Base-by-base conservation (phyloP, 1,139 yeast genomes). In the Taphrina deformans region DNA sequence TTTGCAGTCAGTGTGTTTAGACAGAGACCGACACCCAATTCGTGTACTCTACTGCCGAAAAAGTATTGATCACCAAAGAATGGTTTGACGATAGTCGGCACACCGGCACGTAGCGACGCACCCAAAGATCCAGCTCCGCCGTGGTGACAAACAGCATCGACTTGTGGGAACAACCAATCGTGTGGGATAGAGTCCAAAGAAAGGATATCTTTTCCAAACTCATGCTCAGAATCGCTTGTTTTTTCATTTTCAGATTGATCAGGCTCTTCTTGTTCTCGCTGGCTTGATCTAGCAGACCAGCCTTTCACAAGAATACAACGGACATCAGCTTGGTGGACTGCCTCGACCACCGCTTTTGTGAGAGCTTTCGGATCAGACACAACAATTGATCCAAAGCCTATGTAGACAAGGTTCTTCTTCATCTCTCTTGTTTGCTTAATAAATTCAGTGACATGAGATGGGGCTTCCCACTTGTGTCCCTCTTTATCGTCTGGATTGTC, bases 71-170 rank as follows among this genome's bases (percentile, higher is more conserved):
- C 99, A 0, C 97, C 99, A 75, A 92, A 92, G 73, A 93, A 92
- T 1, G 99, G 98, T 74, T 92, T 92, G 70, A 92, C 85, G 46
- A 92, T 83, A 0, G 96, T 89, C 0, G 98, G 97, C 35, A 88
- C 74, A 0, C 98, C 99, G 9, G 90, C 88, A 68, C 93, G 78
- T 65, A 92, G 75, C 1, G 95, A 83, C 0, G 97, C 97, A 10
- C 99, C 99, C 0, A 98, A 91, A 0, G 98, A 90, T 1, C 99
- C 99, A 0, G 96, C 88, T 0, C 99, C 99, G 44, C 99, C 99
- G 75, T 92, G 99, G 73, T 92, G 99, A 3, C 92, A 97, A 0
- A 96, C 96, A 0, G 93, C 97, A 76, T 92, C 97, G 51, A 93
- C 79, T 69, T 83, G 85, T 0, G 93, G 88, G 75, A 92, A 92